Evolutionary conservation across 2,329 filamentous ascomycete species (phyloP).

Genomic region (Cephalotrichum gorgonifer): DNA sequence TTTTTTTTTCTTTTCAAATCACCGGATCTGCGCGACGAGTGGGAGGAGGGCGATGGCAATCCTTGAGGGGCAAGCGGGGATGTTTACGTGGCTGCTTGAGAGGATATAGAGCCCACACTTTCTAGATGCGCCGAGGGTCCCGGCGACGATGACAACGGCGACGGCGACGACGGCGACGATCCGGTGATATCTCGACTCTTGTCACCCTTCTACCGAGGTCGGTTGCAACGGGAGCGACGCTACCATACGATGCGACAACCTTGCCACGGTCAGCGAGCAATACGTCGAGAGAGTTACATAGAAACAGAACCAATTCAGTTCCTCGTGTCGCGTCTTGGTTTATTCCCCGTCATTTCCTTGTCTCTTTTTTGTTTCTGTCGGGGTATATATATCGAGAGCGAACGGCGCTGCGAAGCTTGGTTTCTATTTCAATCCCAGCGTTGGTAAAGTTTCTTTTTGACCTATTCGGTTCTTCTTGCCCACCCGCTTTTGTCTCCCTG

Average conservation of each 20-base stretch:
- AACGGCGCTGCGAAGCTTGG: neutral
- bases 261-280: neutral
- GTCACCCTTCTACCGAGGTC: neutral
- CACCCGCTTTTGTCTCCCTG: too few species aligned
- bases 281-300: neutral
- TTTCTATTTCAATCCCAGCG: neutral
- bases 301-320: neutral
- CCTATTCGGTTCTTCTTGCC: neutral
- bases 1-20: constrained; percentile 8
- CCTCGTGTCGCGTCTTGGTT: neutral
- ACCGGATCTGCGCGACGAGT: neutral
- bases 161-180: neutral
- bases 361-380: neutral
- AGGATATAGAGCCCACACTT: too few species aligned
- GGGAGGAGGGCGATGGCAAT: too few species aligned
- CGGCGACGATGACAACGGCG: too few species aligned
- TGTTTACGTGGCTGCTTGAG: neutral
- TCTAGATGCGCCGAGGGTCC: too few species aligned
- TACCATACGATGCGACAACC: neutral
- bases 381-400: too few species aligned
- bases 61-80: neutral
- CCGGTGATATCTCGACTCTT: neutral
- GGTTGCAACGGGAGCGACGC: neutral
- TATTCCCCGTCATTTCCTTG: neutral
- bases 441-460: neutral